These are phyloP conservation scores for Lippia alba DNA, from an alignment of 305 asterid genomes.

Conservation along the genomic window DNA sequence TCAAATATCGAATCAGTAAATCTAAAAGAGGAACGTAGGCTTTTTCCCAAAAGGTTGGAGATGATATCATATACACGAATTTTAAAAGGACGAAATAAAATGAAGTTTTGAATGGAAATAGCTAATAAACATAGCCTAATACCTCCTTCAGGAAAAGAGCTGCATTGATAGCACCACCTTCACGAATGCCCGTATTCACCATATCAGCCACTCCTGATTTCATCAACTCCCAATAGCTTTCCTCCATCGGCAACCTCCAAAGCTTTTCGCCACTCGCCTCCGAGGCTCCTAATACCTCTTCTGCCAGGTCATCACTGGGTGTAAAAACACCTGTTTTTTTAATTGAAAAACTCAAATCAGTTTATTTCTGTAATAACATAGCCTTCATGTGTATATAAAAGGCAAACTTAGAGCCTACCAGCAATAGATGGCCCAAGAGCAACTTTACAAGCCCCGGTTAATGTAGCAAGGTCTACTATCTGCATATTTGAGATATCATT, in stretches of 20 bases:
- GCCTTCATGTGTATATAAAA: background rate
- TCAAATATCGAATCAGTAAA: no score
- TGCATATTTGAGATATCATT: conserved; percentile 1
- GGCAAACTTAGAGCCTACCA: conserved; percentile 46
- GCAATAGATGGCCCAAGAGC: conserved; percentile 22
- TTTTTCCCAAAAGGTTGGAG: no score
- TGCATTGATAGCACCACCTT: conserved; percentile 89
- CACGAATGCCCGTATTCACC: conserved; percentile 93
- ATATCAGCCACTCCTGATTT: conserved; percentile 96
- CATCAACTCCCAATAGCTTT: conserved; percentile 94
- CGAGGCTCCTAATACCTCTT: conserved; percentile 82
- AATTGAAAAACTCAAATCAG: background rate
- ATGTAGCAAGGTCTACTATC: background rate
- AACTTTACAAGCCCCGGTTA: background rate
- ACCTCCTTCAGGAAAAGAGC: conserved; percentile 99
- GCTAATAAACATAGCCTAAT: background rate
- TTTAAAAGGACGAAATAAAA: no score
- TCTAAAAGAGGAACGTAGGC: no score
- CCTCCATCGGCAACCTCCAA: conserved; percentile 98
- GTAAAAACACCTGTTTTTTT: conserved; percentile 74
- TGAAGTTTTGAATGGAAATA: background rate
- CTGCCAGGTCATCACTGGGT: conserved; percentile 82
- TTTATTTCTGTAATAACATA: background rate
- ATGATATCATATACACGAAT: background rate
- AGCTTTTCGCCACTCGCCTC: conserved; percentile 86